phyloP scores from a whole-genome alignment of 2,329 filamentous ascomycete species.

The Emydomyces testavorans region DNA sequence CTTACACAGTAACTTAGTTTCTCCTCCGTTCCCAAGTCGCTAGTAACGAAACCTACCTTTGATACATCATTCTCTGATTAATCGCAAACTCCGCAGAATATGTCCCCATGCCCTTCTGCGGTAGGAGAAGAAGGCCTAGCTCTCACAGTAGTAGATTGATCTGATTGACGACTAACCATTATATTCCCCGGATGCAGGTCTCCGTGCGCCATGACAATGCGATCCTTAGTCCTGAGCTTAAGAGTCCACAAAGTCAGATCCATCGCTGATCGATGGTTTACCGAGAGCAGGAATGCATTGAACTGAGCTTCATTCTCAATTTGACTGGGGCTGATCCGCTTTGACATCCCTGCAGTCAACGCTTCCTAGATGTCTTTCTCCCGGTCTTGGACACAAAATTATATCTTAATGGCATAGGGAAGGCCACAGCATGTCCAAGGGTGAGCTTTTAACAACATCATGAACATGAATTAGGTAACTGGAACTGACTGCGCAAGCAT shows the following conservation, averaged over 20 bases:
- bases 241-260: conserved; percentile 10
- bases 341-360: conserved; percentile 14
- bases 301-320: conserved; percentile 26
- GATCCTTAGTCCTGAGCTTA: conserved; percentile 4
- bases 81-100: conserved; percentile 14
- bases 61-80: too few species aligned
- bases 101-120: conserved; percentile 10
- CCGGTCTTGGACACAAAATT: too few species aligned
- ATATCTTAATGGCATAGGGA: too few species aligned
- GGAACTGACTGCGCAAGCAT: too few species aligned
- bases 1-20: too few species aligned
- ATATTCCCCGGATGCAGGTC: conserved; percentile 21
- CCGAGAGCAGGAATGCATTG: conserved; percentile 29
- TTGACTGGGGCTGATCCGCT: conserved; percentile 18
- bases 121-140: conserved; percentile 13
- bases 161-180: conserved; percentile 14
- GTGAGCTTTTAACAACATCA: too few species aligned
- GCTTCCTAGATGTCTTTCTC: too few species aligned
- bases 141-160: conserved; percentile 8
- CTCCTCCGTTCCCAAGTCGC: too few species aligned
- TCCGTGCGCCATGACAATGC: conserved; percentile 19
- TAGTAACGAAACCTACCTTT: too few species aligned
- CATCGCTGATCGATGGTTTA: conserved; percentile 24
- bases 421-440: too few species aligned
- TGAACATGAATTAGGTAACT: too few species aligned